Conservation (phyloP, 2,329 filamentous ascomycete species). For the Cercospora sp. region DNA sequence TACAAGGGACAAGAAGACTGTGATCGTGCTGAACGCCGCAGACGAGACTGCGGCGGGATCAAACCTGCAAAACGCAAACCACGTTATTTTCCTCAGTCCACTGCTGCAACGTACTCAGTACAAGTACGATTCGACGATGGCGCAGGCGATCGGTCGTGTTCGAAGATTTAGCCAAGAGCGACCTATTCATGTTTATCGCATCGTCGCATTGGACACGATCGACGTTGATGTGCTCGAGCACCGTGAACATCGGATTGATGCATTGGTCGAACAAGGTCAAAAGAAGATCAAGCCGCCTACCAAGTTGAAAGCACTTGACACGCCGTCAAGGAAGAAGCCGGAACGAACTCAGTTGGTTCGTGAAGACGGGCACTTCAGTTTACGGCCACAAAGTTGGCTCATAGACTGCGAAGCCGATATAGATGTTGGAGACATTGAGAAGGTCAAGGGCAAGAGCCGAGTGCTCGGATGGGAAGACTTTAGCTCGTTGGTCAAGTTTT, state of each 20-base stretch:
- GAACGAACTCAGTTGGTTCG: slow-evolving; percentile 38
- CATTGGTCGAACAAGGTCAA: slow-evolving; percentile 29
- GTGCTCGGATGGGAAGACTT: slow-evolving; percentile 39
- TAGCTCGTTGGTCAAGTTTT: slow-evolving; percentile 40
- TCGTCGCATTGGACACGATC: slow-evolving; percentile 75
- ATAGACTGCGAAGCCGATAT: slow-evolving; percentile 17
- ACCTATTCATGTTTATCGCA: slow-evolving; percentile 63
- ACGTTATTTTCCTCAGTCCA: slow-evolving; percentile 64
- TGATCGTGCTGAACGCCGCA: slow-evolving; percentile 59
- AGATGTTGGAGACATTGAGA: slow-evolving; percentile 18
- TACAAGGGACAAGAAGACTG: slow-evolving; percentile 42
- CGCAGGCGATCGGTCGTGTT: slow-evolving; percentile 63
- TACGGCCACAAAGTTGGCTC: slow-evolving; percentile 39
- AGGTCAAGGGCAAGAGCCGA: slow-evolving; percentile 29
- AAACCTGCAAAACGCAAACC: slow-evolving; percentile 64
- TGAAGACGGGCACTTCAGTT: slow-evolving; percentile 35
- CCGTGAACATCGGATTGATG: slow-evolving; percentile 40
- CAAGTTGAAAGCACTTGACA: slow-evolving; percentile 19
- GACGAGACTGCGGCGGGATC: slow-evolving; percentile 60
- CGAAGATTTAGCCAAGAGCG: slow-evolving; percentile 60
- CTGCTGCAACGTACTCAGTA: slow-evolving; percentile 53
- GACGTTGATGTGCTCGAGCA: slow-evolving; percentile 52
- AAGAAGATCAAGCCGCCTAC: slow-evolving; percentile 21
- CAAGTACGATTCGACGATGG: slow-evolving; percentile 60
- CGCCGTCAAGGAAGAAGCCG: slow-evolving; percentile 1